Percentiles rank a stretch among this genome's conserved stretches.
These are phyloP conservation scores for Lepiota subincarnata DNA, from an alignment of 768 basidiomycete genomes.

Conservation along the genomic window DNA sequence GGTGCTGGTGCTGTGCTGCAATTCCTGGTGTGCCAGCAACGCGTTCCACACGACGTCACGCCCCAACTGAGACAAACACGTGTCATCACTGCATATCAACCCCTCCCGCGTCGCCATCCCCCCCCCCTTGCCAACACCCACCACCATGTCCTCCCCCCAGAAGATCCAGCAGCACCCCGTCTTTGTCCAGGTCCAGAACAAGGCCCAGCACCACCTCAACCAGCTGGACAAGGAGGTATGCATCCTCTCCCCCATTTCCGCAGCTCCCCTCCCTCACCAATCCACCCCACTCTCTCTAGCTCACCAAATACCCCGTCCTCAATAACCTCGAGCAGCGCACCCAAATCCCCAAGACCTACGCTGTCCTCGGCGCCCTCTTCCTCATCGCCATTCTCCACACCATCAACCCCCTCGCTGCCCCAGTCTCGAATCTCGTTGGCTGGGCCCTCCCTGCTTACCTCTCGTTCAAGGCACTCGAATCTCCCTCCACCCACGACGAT, in stretches of 20 bases:
- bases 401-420: constrained; percentile 87
- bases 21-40: constrained; percentile 10
- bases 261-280: background rate
- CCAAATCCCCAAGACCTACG: constrained; percentile 89
- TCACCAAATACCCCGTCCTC: constrained; percentile 83
- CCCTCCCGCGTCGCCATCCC: constrained; percentile 18
- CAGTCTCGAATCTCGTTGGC: constrained; percentile 92
- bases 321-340: constrained; percentile 85
- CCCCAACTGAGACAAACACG: constrained; percentile 53
- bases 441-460: constrained; percentile 94
- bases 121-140: constrained; percentile 23
- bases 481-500: constrained; percentile 78
- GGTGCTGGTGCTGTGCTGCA: background rate
- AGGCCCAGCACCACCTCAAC: constrained; percentile 73
- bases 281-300: constrained; percentile 33
- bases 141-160: constrained; percentile 71
- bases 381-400: constrained; percentile 73
- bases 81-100: constrained; percentile 56
- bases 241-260: constrained; percentile 9
- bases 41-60: constrained; percentile 34
- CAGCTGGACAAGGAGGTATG: constrained; percentile 97
- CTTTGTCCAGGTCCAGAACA: constrained; percentile 78
- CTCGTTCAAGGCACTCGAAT: constrained; percentile 92
- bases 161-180: constrained; percentile 86
- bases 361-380: constrained; percentile 67